Evolutionary conservation across 78 protist species (phyloP).

Genomic region (Chrysochromulina tobinii): DNA sequence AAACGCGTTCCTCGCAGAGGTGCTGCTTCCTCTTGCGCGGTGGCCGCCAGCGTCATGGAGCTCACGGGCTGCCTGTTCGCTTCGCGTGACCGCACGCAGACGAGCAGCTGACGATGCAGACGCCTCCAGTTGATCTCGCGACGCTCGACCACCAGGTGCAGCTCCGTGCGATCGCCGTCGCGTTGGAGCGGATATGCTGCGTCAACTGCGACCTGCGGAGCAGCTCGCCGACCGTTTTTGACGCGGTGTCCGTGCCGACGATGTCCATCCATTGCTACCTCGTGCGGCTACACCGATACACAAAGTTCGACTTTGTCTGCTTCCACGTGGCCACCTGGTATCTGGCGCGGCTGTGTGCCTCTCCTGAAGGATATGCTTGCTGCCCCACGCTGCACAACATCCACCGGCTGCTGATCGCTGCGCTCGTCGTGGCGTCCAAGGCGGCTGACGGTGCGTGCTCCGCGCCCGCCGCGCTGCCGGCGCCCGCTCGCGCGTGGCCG

Average conservation of each 20-base stretch:
- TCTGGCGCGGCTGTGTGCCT: background rate
- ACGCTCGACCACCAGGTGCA: too few relatives aligned
- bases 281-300: background rate
- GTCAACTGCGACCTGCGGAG: background rate
- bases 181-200: background rate
- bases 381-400: background rate
- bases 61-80: too few relatives aligned
- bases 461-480: too few relatives aligned
- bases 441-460: background rate
- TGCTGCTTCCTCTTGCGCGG: too few relatives aligned
- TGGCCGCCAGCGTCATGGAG: too few relatives aligned
- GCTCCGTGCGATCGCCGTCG: background rate
- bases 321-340: background rate
- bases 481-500: background rate
- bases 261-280: background rate
- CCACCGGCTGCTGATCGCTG: background rate
- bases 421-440: background rate
- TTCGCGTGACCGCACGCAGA: too few relatives aligned
- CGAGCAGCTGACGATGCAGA: too few relatives aligned
- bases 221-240: background rate
- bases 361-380: too few relatives aligned
- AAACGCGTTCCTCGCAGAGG: too few relatives aligned
- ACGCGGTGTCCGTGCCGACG: background rate
- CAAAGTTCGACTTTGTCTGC: background rate
- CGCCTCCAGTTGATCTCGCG: too few relatives aligned